Base-by-base conservation (phyloP, 1,139 yeast genomes). In the Yamadazyma membranifaciens region DNA sequence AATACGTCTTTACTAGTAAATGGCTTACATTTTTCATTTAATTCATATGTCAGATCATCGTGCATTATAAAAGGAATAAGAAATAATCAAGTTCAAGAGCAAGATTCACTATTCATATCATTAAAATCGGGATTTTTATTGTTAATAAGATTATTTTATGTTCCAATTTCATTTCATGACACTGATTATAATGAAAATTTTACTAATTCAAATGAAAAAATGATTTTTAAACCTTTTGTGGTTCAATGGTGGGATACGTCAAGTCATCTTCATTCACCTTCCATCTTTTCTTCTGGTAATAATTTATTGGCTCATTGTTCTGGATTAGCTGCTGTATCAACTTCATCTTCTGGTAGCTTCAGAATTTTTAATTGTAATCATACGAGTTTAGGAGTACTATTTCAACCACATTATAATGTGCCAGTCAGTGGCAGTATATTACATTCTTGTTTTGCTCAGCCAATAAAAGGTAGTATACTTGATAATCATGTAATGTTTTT, bases 211-310 rank as follows among this genome's bases (percentile, higher is more conserved):
- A 17, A 36, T 6, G 34, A 41, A 2, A 35, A 33, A 6, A 39
- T 43, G 41, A 55, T 65, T 1, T 60, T 58, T 39, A 69, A 64
- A 37, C 80, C 80, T 1, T 73, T 66, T 46, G 68, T 72, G 11
- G 73, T 75, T 0, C 81, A 75, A 48, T 75, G 80, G 80, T 75
- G 80, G 80, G 69, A 64, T 41, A 52, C 61, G 6, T 59, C 52
- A 2, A 55, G 50, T 28, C 38, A 45, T 13, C 43, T 44, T 28
- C 36, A 42, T 14, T 42, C 51, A 2, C 67, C 70, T 1, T 44
- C 60, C 1, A 42, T 65, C 14, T 56, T 54, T 6, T 57, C 69
- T 5, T 56, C 73, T 3, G 80, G 80, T 0, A 53, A 50, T 39
- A 47, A 57, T 2, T 47, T 74, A 16, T 36, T 54, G 3, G 54